Evolutionary conservation across 2,329 filamentous ascomycete species (phyloP), one percentile per base, ranked within the genome.

Genomic region (Cladosporium velox): DNA sequence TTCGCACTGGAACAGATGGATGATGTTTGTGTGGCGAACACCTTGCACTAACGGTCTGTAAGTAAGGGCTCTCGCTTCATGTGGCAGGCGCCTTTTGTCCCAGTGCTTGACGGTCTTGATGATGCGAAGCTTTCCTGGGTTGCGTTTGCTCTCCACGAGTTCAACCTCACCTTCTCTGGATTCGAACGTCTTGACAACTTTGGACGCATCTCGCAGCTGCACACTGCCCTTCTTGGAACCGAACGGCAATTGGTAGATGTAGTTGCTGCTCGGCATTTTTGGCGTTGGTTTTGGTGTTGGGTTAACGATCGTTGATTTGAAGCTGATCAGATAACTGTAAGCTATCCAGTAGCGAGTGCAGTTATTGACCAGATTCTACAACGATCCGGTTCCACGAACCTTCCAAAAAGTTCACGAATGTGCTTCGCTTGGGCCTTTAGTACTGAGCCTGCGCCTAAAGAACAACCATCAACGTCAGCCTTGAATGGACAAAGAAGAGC

Each of bases 61-160:
- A 32, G 28, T 30, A 54, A 54, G 14, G 21, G 51, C 51, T 54
- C 14, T 54, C 2, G 60, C 60, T 26, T 64, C 60, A 30, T 4
- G 14, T 12, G 60, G 51, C 6, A 35, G 51, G 4, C 21, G 30
- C 14, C 3, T 12, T 14, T 14, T 41, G 51, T 55, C 28, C 2
- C 30, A 15, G 18, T 64, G 60, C 4, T n/a, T 18, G 12, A 64
- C 51, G 5, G 51, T 32, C 51, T 64, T 64, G 49, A 64, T 47
- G 12, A 64, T 57, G 12, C 60, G 30, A 21, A 64, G 35, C 35
- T 55, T 55, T 1, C 51, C 35, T 14, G 49, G 49, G 14, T 24
- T 44, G 26, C 51, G 34, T 30, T 11, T 55, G 5, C n/a, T 26
- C 21, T 14, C 12, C 21, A 57, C 51, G 35, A 64, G 51, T 51